These are phyloP conservation scores for Glonium stellatum DNA, from an alignment of 495 filamentous ascomycete species.

Conservation along the genomic window DNA sequence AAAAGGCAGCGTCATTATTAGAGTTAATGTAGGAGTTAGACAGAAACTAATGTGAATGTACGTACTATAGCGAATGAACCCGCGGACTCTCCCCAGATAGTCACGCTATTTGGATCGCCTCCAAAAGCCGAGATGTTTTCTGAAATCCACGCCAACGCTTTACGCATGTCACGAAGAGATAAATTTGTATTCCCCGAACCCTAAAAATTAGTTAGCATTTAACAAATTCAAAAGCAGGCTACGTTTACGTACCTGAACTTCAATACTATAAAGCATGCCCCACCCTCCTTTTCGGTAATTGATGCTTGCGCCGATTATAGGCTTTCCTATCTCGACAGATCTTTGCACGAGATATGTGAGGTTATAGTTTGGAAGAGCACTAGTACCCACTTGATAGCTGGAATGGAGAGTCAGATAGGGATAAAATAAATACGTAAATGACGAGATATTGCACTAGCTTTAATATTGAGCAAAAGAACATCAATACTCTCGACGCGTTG, in stretches of 20 bases:
- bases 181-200: slow-evolving; percentile 24
- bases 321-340: slow-evolving; percentile 24
- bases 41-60: neutral
- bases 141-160: slow-evolving; percentile 21
- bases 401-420: neutral
- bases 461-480: no score
- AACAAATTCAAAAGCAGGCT: neutral
- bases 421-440: neutral
- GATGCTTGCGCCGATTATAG: slow-evolving; percentile 25
- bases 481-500: no score
- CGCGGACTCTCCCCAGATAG: slow-evolving; percentile 27
- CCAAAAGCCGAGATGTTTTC: slow-evolving; percentile 25
- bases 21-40: neutral
- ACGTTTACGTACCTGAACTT: slow-evolving; percentile 9
- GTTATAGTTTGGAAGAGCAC: slow-evolving; percentile 25
- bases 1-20: no score
- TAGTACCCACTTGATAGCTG: slow-evolving; percentile 26
- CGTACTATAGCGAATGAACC: slow-evolving; percentile 25
- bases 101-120: slow-evolving; percentile 15
- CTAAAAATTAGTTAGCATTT: neutral
- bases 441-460: no score
- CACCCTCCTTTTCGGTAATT: slow-evolving; percentile 28
- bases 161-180: slow-evolving; percentile 26
- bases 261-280: slow-evolving; percentile 23
- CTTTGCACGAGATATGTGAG: slow-evolving; percentile 25